These are phyloP conservation scores for Pseudomassariella vexata DNA, from an alignment of 2,329 filamentous ascomycete species.

Conservation along the genomic window DNA sequence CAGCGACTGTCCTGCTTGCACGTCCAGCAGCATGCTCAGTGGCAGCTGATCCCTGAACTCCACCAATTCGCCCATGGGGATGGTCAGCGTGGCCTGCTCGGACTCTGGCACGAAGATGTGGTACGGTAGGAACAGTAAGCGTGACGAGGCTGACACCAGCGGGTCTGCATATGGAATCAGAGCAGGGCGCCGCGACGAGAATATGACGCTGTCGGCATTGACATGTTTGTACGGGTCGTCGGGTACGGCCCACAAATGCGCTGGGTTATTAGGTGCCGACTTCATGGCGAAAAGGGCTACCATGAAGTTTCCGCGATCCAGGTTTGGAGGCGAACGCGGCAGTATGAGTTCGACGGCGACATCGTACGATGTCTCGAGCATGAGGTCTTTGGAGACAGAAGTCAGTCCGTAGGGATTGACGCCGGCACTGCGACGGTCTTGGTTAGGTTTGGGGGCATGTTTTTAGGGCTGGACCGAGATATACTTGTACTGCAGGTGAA, in stretches of 20 bases:
- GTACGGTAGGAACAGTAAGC: slow-evolving; percentile 59
- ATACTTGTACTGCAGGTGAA: slow-evolving; percentile 56
- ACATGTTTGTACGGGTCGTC: slow-evolving; percentile 28
- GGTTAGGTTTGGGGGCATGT: neutral
- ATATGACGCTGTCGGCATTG: slow-evolving; percentile 39
- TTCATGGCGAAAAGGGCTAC: slow-evolving; percentile 67
- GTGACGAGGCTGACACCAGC: slow-evolving; percentile 56
- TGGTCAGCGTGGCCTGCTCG: slow-evolving; percentile 57
- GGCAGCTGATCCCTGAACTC: slow-evolving; percentile 52
- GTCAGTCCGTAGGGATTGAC: slow-evolving; percentile 48
- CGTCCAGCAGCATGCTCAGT: slow-evolving; percentile 49
- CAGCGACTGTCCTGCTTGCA: slow-evolving; percentile 63
- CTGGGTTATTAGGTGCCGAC: slow-evolving; percentile 28
- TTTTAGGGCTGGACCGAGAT: slow-evolving; percentile 13
- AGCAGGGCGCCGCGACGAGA: slow-evolving; percentile 65
- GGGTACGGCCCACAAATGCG: slow-evolving; percentile 15
- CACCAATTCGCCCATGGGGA: slow-evolving; percentile 70
- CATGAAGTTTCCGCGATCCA: slow-evolving; percentile 89
- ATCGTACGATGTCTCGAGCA: slow-evolving; percentile 77
- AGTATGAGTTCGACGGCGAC: slow-evolving; percentile 69
- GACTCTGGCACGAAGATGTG: slow-evolving; percentile 54
- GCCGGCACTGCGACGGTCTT: slow-evolving; percentile 34
- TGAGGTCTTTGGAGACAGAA: slow-evolving; percentile 47
- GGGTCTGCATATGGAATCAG: slow-evolving; percentile 76
- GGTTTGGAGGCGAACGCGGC: slow-evolving; percentile 72